phyloP scores from a whole-genome alignment of 306 rosid genomes.

The Pachyrhizus erosus region DNA sequence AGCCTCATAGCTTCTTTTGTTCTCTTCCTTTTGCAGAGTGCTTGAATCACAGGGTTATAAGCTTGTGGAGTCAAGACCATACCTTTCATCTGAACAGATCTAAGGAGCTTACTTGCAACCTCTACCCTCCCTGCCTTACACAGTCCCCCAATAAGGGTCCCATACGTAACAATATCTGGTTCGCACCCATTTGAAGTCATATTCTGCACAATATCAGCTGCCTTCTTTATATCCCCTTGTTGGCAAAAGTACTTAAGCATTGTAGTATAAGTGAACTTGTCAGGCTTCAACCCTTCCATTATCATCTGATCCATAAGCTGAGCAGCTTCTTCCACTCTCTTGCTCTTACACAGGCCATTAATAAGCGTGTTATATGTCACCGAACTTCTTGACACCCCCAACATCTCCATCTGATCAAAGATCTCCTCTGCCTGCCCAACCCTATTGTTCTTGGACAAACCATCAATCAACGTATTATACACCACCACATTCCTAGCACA shows the following conservation, averaged over 20 bases:
- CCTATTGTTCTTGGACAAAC: slow-evolving; percentile 82
- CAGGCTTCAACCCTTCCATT: slow-evolving; percentile 90
- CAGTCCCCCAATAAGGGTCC: slow-evolving; percentile 77
- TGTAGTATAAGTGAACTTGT: slow-evolving; percentile 90
- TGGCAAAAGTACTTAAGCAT: slow-evolving; percentile 78
- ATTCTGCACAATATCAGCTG: slow-evolving; percentile 85
- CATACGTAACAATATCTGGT: slow-evolving; percentile 87
- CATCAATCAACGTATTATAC: slow-evolving; percentile 83
- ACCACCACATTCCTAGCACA: slow-evolving; percentile 80
- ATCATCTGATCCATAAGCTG: slow-evolving; percentile 97
- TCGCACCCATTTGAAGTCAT: slow-evolving; percentile 84
- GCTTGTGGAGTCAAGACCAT: slow-evolving; percentile 77
- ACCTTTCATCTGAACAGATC: slow-evolving; percentile 90
- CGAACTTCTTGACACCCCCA: slow-evolving; percentile 83
- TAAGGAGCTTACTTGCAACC: slow-evolving; percentile 84
- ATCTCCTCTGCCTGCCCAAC: slow-evolving; percentile 85
- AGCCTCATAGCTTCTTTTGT: slow-evolving; percentile 84
- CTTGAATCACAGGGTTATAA: slow-evolving; percentile 81
- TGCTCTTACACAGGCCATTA: slow-evolving; percentile 79
- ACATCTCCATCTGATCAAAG: slow-evolving; percentile 95
- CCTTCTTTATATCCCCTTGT: slow-evolving; percentile 78
- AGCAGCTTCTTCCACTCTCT: slow-evolving; percentile 86
- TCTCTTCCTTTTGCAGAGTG: slow-evolving; percentile 76
- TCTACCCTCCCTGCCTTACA: slow-evolving; percentile 88
- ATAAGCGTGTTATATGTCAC: slow-evolving; percentile 86